A percentile compares a stretch with the other conserved stretches of the same genome.
phyloP scores from a whole-genome alignment of 2,329 filamentous ascomycete species.

The Pseudohalonectria lignicola region DNA sequence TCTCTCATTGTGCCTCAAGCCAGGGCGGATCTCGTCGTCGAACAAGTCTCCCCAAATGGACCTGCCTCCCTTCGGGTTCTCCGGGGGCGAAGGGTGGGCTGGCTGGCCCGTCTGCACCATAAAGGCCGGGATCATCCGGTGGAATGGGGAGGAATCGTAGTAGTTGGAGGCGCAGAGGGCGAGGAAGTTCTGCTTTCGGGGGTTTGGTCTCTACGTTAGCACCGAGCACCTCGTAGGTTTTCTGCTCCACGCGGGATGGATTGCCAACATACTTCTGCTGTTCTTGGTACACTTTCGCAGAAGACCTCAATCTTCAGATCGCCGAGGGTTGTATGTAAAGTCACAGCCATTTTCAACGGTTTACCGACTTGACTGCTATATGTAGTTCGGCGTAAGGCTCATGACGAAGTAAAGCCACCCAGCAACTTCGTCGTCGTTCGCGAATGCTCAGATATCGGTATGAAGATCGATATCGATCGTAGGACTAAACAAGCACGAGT shows the following conservation, averaged over 20 bases:
- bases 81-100: conserved; percentile 34
- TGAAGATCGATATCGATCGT: no score
- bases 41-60: conserved; percentile 68
- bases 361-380: no score
- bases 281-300: conserved; percentile 89
- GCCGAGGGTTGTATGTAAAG: conserved; percentile 77
- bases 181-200: conserved; percentile 81
- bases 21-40: conserved; percentile 69
- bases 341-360: conserved; percentile 52
- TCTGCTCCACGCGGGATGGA: neutral
- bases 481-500: no score
- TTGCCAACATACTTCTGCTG: conserved; percentile 67
- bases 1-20: conserved; percentile 55
- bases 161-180: conserved; percentile 72
- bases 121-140: conserved; percentile 70
- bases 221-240: neutral
- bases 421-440: no score
- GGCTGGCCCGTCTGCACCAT: conserved; percentile 70
- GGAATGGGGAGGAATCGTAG: conserved; percentile 66
- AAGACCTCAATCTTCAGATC: conserved; percentile 94
- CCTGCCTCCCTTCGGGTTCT: conserved; percentile 54
- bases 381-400: no score
- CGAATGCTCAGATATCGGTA: no score
- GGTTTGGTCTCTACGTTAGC: no score
- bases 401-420: no score